A percentile compares a stretch with the other conserved stretches of the same genome.
phyloP scores from a whole-genome alignment of 2,329 filamentous ascomycete genomes.

The Paracoccidioides brasiliensis region DNA sequence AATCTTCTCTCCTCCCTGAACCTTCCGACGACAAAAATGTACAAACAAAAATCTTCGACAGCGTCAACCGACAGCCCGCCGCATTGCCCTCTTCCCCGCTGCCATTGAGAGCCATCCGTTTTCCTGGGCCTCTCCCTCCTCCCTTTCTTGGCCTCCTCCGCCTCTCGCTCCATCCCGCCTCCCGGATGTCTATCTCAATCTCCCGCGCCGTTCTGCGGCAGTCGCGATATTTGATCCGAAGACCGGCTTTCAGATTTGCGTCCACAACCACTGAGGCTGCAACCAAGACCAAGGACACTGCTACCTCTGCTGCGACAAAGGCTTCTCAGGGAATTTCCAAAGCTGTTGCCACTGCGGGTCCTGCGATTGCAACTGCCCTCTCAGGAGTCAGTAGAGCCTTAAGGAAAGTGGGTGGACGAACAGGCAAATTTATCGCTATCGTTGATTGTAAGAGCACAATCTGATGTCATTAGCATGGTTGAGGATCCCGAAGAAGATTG shows the following conservation, averaged over 20 bases:
- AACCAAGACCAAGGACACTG: slow-evolving; percentile 33
- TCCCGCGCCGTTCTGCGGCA: slow-evolving; percentile 35
- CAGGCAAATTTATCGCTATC: slow-evolving; percentile 63
- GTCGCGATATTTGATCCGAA: slow-evolving; percentile 35
- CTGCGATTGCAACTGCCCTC: slow-evolving; percentile 60
- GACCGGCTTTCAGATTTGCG: slow-evolving; percentile 34
- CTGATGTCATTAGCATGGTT: not conserved
- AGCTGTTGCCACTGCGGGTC: slow-evolving; percentile 67
- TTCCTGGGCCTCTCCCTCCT: slow-evolving; percentile 18
- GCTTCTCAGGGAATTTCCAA: slow-evolving; percentile 71
- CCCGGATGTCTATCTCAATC: slow-evolving; percentile 32
- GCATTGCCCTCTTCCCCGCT: slow-evolving; percentile 18
- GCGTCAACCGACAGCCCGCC: slow-evolving; percentile 23
- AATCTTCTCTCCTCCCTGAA: slow-evolving; percentile 23
- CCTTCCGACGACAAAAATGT: slow-evolving; percentile 27
- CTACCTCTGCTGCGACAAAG: slow-evolving; percentile 40
- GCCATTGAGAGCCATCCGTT: slow-evolving; percentile 30
- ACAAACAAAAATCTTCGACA: slow-evolving; percentile 16
- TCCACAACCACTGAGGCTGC: slow-evolving; percentile 35
- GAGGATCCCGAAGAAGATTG: not conserved
- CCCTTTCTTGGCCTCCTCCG: slow-evolving; percentile 16
- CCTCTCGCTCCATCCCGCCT: slow-evolving; percentile 8
- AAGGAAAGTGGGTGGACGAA: slow-evolving; percentile 68
- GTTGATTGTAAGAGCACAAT: slow-evolving; percentile 60
- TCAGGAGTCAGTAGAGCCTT: slow-evolving; percentile 53